Evolutionary conservation across 2,329 filamentous ascomycete genomes (phyloP).

Genomic region (Fusarium oxysporum): DNA sequence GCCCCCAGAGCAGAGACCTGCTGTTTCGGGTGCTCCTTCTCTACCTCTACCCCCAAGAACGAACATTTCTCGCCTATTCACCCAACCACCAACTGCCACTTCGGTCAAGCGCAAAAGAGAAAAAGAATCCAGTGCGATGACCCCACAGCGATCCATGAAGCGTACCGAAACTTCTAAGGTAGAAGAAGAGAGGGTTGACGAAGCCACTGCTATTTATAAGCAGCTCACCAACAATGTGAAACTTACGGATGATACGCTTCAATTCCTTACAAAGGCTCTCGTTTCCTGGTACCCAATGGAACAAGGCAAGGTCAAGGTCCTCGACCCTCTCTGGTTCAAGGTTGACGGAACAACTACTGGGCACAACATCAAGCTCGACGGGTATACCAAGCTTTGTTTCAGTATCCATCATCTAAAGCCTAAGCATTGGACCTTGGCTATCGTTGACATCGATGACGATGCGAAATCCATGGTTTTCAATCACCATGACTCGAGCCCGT

Average conservation of each 20-base stretch:
- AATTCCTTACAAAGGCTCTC: neutral
- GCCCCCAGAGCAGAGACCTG: neutral
- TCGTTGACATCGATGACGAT: neutral
- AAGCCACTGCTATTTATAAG: neutral
- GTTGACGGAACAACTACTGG: neutral
- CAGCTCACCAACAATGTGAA: neutral
- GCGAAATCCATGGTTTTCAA: neutral
- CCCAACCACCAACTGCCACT: too few species aligned
- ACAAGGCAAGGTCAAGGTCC: neutral
- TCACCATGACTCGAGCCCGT: neutral
- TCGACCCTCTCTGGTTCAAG: constrained; percentile 17
- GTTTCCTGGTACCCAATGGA: neutral
- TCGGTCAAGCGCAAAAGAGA: constrained; percentile 11
- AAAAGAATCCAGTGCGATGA: fast-evolving
- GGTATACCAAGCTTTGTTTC: neutral
- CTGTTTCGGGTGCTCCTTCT: fast-evolving
- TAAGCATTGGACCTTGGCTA: constrained; percentile 2
- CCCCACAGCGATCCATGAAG: neutral
- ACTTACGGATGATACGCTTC: neutral
- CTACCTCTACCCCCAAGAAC: neutral
- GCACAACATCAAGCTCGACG: neutral
- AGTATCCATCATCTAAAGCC: neutral
- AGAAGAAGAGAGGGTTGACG: neutral
- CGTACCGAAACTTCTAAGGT: neutral
- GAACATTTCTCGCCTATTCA: neutral